Conservation (phyloP, 2,329 filamentous ascomycete genomes). For the Cercospora sesami region DNA sequence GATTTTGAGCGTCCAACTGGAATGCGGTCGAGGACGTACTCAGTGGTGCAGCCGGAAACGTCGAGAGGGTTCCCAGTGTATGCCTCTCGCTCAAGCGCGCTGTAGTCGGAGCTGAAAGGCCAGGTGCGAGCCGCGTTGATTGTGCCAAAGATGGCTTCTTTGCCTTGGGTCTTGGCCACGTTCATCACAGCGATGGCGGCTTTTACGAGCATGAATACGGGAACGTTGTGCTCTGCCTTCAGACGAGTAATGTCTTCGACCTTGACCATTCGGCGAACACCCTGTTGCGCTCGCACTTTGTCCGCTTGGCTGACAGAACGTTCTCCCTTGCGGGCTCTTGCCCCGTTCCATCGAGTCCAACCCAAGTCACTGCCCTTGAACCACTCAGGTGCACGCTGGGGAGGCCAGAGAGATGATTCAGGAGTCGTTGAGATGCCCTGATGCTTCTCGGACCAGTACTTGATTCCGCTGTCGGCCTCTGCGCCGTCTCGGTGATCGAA, state of each 20-base stretch:
- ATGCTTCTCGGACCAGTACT: slow-evolving; percentile 37
- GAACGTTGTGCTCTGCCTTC: slow-evolving; percentile 37
- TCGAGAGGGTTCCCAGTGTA: slow-evolving; percentile 37
- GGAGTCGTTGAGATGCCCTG: slow-evolving; percentile 32
- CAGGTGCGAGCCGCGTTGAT: slow-evolving; percentile 39
- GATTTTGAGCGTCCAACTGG: slow-evolving; percentile 30
- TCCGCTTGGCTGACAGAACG: slow-evolving; percentile 25
- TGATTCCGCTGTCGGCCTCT: slow-evolving; percentile 35
- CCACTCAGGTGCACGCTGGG: slow-evolving; percentile 36
- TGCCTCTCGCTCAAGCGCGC: slow-evolving; percentile 31
- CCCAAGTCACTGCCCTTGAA: slow-evolving; percentile 37
- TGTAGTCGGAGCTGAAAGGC: slow-evolving; percentile 38
- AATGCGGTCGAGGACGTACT: slow-evolving; percentile 39
- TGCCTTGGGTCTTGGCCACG: slow-evolving; percentile 33
- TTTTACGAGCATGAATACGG: slow-evolving; percentile 40
- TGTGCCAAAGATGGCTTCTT: slow-evolving; percentile 38
- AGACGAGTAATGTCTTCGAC: slow-evolving; percentile 34
- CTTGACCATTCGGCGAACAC: slow-evolving; percentile 33
- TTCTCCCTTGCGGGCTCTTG: slow-evolving; percentile 32
- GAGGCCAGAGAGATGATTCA: slow-evolving; percentile 35
- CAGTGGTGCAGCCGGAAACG: slow-evolving; percentile 40
- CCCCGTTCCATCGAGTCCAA: slow-evolving; percentile 34
- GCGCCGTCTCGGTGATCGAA: slow-evolving; percentile 33
- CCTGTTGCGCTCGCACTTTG: slow-evolving; percentile 35
- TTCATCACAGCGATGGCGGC: slow-evolving; percentile 38